Base-by-base conservation (phyloP, 2,329 filamentous ascomycete species). In the Ceratocystis diversiconidia region DNA sequence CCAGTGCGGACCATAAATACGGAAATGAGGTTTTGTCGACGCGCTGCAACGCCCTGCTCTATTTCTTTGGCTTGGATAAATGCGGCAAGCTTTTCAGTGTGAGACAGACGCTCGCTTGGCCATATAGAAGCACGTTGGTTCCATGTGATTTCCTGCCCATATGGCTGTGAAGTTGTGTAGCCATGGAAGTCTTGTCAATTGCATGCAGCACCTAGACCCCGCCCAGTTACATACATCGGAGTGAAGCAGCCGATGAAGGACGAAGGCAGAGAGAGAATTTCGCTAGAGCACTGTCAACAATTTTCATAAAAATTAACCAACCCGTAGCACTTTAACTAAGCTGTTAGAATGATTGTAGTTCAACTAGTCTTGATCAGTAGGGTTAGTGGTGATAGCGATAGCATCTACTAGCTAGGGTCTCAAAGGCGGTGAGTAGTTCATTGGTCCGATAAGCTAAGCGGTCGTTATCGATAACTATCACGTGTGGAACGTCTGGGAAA, bases 381-480 rank as follows among this genome's bases (percentile, higher is more conserved):
- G 62, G 62, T 63, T 63, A 50, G 6, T 6, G 7, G 10, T n/a
- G 7, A 10, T 6, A 17, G 10, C 22, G 22, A 25, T 25, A 25
- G 22, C 22, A 25, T 25, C 22, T 25, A 25, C 22, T 1, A 8
- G 4, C 30, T 43, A 46, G 65, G 57, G 36, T 61, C n/a, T 7
- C 2, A 59, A 67, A 67, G 25, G 61, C 55, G 65, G 55, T 66
- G 62, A 64, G 46, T 10, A 6, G 46, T 25, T 8, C 30, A 64
- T 67, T 67, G 62, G 62, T 32, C 50, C 43, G 66, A 65, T 65
- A 65, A 65, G 62, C 17, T 4, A 41, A 3, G 3, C n/a, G 10
- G n/a, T 22, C 44, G 43, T 67, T 67, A 67, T 67, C 63, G 66
- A 67, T 67, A 65, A 63, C 43, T 30, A 63, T 67, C 63, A 65